phyloP scores from a whole-genome alignment of 2,329 filamentous ascomycete genomes.

The Botryosphaeria dothidea region DNA sequence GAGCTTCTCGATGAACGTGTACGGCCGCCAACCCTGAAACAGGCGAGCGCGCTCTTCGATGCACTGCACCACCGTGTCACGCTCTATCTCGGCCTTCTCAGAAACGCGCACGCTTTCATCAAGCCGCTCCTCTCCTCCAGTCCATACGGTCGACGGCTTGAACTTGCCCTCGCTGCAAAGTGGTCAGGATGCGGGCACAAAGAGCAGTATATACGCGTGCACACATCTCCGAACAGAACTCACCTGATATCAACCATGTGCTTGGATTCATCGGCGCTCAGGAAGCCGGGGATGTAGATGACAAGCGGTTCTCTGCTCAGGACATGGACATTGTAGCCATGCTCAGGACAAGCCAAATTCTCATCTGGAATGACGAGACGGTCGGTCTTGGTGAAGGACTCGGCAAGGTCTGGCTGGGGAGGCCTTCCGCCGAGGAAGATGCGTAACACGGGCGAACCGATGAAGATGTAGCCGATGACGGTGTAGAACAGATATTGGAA shows the following conservation, averaged over 20 bases:
- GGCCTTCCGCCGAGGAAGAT: conserved; percentile 22
- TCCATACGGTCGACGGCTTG: conserved; percentile 56
- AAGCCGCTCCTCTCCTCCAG: conserved; percentile 47
- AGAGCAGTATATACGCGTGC: background rate
- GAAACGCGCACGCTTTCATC: conserved; percentile 55
- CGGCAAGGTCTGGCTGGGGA: background rate
- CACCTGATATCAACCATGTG: conserved; percentile 57
- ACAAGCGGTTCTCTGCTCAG: conserved; percentile 57
- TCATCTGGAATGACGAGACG: conserved; percentile 42
- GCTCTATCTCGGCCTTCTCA: conserved; percentile 46
- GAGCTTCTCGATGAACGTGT: conserved; percentile 61
- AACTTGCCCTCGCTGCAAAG: conserved; percentile 49
- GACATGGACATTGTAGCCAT: conserved; percentile 48
- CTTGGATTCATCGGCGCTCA: conserved; percentile 50
- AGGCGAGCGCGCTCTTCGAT: conserved; percentile 59
- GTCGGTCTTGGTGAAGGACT: conserved; percentile 32
- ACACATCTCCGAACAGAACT: background rate
- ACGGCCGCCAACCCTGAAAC: conserved; percentile 61
- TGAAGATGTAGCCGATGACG: conserved; percentile 35
- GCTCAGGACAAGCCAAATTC: conserved; percentile 39
- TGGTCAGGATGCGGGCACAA: conserved; percentile 16
- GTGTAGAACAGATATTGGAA: conserved; percentile 34
- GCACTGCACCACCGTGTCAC: conserved; percentile 54
- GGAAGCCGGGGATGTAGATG: conserved; percentile 59
- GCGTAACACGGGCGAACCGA: conserved; percentile 34